phyloP scores from a whole-genome alignment of 192 early-diverging fungal genomes.

The Backusella luteola region DNA sequence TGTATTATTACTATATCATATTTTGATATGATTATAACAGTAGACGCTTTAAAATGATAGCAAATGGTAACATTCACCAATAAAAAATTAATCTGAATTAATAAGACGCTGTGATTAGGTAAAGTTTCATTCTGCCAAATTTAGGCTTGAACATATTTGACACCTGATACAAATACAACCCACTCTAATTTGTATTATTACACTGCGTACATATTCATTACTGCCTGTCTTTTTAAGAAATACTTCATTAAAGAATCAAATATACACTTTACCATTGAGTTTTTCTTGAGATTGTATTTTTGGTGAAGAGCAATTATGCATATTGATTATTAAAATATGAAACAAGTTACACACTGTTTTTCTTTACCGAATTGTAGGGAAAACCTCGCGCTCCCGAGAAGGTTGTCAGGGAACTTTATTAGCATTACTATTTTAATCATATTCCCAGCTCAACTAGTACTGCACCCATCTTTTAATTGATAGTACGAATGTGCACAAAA shows the following conservation, averaged over 20 bases:
- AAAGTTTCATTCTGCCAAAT: background rate
- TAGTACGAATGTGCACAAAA: background rate
- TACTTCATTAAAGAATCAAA: background rate
- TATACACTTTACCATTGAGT: background rate
- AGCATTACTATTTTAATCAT: background rate
- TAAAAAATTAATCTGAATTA: background rate
- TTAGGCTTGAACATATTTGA: background rate
- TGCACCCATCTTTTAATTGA: background rate
- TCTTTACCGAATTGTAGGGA: background rate
- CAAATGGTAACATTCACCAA: background rate
- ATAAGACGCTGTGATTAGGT: background rate
- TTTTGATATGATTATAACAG: background rate
- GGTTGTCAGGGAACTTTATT: background rate
- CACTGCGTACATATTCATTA: background rate
- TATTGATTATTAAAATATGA: background rate
- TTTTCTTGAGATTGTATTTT: background rate
- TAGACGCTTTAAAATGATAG: background rate
- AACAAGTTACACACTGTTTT: background rate
- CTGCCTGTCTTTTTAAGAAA: background rate
- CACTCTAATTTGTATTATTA: background rate
- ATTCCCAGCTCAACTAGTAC: background rate
- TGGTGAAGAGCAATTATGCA: conserved; percentile 10
- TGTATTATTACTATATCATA: background rate
- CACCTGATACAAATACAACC: background rate
- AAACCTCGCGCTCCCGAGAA: background rate